Base-by-base conservation (phyloP, 2,329 filamentous ascomycete genomes). In the Xylaria digitata region DNA sequence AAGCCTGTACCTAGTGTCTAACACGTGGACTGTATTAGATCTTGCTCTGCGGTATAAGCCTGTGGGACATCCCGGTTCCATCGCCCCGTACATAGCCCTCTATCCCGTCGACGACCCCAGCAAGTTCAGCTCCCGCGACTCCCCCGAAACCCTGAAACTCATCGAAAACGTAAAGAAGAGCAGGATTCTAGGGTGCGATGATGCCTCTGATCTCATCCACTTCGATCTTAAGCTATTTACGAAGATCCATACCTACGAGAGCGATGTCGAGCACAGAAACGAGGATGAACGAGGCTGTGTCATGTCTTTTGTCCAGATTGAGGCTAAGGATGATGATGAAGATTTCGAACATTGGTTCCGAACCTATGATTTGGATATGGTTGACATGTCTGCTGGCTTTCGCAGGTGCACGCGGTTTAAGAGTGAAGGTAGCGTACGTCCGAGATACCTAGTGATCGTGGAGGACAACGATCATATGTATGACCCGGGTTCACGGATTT, bases 31-130 rank as follows among this genome's bases (percentile, higher is more conserved):
- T 15, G 4, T 13, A 15, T 15, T 40, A 40, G 37, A 61, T 40
- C 50, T 68, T n/a, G 66, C 50, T 8, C 66, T 68, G 40, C 61
- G 66, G 21, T 68, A 65, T 55, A 68, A 65, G 48, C 58, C 59
- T 32, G 40, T 61, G n/a, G 21, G 32, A 19, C 21, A 15, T 30
- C 40, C 32, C 19, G 45, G 17, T 49, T 37, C 57, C 6, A 9
- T 37, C 5, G 17, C 49, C 11, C 58, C 56, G 5, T 65, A 68
- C 57, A 19, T 68, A 52, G 58, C 66, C 15, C 49, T 68, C 26
- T 66, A 68, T 42, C 53, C 58, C 9, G 32, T 62, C 19, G 58
- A 65, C 1, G 66, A 68, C 43, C 15, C 19, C 37, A 45, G n/a
- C 8, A n/a, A 40, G 11, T 40, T 40, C 37, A 40, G 37, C 37